Evolutionary conservation across 2,329 filamentous ascomycete genomes (phyloP), one percentile per base, ranked within the genome.

Genomic region (Beauveria pseudobassiana): DNA sequence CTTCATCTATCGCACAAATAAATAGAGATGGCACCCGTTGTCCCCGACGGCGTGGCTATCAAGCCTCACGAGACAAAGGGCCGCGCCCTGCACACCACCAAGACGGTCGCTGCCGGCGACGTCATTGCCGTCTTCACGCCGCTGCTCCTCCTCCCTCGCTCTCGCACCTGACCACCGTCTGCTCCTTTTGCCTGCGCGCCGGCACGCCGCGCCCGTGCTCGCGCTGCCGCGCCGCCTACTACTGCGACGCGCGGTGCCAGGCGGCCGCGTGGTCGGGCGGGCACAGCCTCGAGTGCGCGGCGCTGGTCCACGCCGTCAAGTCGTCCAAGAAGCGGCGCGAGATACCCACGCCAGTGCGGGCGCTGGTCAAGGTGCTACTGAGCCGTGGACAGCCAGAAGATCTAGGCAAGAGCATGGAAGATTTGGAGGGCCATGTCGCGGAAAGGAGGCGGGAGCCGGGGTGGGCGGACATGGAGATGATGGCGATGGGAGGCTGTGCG

Each of bases 181-280:
- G 83, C 74, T 77, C 77, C 64, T 72, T 78, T 73, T 85, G 82
- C 70, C 74, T 84, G 30, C 66, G 65, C 43, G 59, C 66, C 30
- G 66, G 67, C 50, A 61, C 61, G 38, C 67, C 69, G 26, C 69
- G 68, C 48, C 74, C 77, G 24, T 87, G 85, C 71, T 78, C 79
- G 0, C 79, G 75, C 54, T 87, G 85, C 73, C 77, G 74, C 30
- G 74, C 78, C 1, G 77, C 78, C 3, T 76, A 74, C 28, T 87
- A 87, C 75, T 87, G 85, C 73, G 74, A 75, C 56, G 61, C 73
- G 8, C 65, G 69, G 5, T 87, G 85, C 71, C 85, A 87, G 72
- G 73, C 74, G 26, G 73, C 76, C 2, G 78, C 82, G 68, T 87
- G 85, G 84, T 70, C 70, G 8, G 69, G 70, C 14, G 74, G 77